Percentiles rank a stretch among this genome's conserved stretches.
These are phyloP conservation scores for Eucalyptus victrix DNA, from an alignment of 345 rosid genomes.

Conservation along the genomic window DNA sequence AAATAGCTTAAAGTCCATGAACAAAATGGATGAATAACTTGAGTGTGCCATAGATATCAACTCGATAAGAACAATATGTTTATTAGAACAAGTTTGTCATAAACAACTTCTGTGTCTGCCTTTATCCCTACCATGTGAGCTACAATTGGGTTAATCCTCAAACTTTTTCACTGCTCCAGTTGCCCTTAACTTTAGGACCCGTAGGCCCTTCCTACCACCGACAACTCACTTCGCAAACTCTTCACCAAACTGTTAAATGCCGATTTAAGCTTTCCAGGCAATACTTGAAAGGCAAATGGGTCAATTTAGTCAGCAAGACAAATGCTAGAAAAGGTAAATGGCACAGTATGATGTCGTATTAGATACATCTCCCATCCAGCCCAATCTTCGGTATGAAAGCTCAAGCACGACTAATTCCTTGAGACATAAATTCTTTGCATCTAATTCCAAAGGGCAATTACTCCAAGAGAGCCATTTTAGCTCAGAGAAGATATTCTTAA, in stretches of 20 bases:
- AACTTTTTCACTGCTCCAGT: constrained; percentile 51
- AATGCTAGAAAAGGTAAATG: too few relatives aligned
- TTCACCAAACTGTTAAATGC: constrained; percentile 27
- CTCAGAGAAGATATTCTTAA: too few relatives aligned
- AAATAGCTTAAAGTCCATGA: not conserved
- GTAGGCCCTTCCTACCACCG: constrained; percentile 80
- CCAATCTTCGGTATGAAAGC: too few relatives aligned
- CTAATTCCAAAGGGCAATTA: too few relatives aligned
- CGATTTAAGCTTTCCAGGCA: constrained; percentile 21
- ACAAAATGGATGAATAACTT: not conserved
- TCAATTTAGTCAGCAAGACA: too few relatives aligned
- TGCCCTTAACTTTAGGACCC: constrained; percentile 56
- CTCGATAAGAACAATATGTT: not conserved
- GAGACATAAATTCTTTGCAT: too few relatives aligned
- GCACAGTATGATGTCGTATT: too few relatives aligned
- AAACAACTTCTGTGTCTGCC: not conserved
- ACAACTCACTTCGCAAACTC: constrained; percentile 39
- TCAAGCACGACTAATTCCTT: too few relatives aligned
- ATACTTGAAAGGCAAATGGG: too few relatives aligned
- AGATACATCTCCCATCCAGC: too few relatives aligned
- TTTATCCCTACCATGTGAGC: not conserved
- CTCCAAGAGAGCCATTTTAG: too few relatives aligned
- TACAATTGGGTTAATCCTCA: not conserved
- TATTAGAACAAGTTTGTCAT: too few relatives aligned
- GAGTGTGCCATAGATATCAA: not conserved